Evolutionary conservation across 2,329 filamentous ascomycete species (phyloP), one percentile per base, ranked within the genome.

Genomic region (Cytospora piceicola): DNA sequence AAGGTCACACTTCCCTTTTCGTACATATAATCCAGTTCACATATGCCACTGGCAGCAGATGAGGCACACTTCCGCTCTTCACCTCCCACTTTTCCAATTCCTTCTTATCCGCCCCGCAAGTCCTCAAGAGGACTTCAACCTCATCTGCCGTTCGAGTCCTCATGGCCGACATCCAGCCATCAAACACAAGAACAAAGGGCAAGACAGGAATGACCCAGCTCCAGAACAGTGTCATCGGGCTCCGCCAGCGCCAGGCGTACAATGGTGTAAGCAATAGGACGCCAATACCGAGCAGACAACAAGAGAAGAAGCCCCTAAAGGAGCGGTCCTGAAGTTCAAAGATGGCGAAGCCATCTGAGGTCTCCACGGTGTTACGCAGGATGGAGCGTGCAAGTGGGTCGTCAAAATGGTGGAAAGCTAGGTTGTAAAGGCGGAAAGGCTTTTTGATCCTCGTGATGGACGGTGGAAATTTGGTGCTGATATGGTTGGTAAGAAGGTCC

Each of bases 381-480:
- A 92, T 89, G 11, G 81, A 80, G 30, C 74, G 77, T 0, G 88
- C 90, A 22, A 88, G 76, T 4, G 77, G 77, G 71, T 93, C 88
- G 68, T 88, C 83, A 70, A 93, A 93, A 77, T 93, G 90, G 75
- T 93, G 91, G 72, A 94, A 94, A 1, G 89, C 85, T 2, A 92
- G 80, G 73, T 89, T 91, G 75, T 91, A 93, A 58, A 93, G 77
- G 5, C 90, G 81, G 73, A 92, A 90, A 27, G 91, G 83, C 72
- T 81, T 83, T 58, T 78, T 79, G 4, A 77, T 78, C 14, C 76
- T 73, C 39, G 57, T 64, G 49, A 39, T 30, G 52, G n/a, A 30
- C 42, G 32, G n/a, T 42, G 29, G 52, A 15, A 54, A 58, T 29
- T 55, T 32, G 4, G 64, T 59, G 14, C 64, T 63, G 34, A 67